Base-by-base conservation (phyloP, 441 rosid genomes). In the Flueggea neowawraea region DNA sequence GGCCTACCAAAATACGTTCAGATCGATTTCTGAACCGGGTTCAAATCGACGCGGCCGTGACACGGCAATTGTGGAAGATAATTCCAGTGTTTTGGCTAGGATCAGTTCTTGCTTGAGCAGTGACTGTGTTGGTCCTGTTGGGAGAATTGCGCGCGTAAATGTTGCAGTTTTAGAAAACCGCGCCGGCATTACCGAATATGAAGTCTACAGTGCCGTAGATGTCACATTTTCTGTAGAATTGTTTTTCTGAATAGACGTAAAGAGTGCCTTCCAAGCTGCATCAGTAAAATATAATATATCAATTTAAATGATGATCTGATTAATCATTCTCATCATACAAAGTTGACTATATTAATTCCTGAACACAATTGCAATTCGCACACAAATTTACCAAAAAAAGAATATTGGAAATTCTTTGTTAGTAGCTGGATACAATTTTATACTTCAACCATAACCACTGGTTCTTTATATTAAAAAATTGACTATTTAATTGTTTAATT, bases 11-110 rank as follows among this genome's bases (percentile, higher is more conserved):
- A 74, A 58, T 66, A 86, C 0, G 97, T 78, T 16, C 73, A 68
- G 44, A 90, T 80, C 0, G 75, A 75, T 61, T 67, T 36, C 1
- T 82, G 54, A 13, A 82, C 81, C 0, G 96, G 89, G 32, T 28
- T 50, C 0, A 91, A 79, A 41, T 91, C 97, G 0, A 74, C 4
- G 91, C 80, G 0, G 96, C 88, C 69, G 82, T 51, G 16, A 91
- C 86, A 57, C 79, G 65, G 1, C 85, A 91, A 48, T 83, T 81
- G 16, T 86, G 94, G 61, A 91, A 82, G 2, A 84, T 73, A 58
- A 91, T 84, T 16, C 97, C 97, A 0, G 97, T 91, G 79, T 80
- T 91, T 54, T 91, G 94, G 63, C 84, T 83, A 0, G 90, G 91
- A 64, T 88, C 91, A 0, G 84, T 84, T 52, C 96, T 80, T 4